Evolutionary conservation across 768 basidiomycete species (phyloP).

Genomic region (Termitomyces sp.): DNA sequence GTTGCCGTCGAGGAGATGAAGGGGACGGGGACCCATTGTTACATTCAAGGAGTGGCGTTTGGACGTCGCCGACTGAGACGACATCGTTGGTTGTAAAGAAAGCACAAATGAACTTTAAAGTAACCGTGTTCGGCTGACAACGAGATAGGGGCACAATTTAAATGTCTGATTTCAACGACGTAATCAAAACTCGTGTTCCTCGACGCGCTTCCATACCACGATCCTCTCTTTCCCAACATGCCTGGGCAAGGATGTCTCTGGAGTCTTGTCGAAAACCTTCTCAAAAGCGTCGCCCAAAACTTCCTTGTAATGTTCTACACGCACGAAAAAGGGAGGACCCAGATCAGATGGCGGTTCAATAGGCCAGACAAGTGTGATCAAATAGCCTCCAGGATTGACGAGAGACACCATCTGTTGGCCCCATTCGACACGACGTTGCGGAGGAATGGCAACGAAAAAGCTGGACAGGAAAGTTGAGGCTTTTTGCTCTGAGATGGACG

Average conservation of each 20-base stretch:
- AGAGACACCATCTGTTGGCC: slow-evolving; percentile 50
- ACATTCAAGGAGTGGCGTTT: slow-evolving; percentile 28
- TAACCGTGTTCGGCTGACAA: background rate
- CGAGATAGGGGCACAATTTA: too few relatives aligned
- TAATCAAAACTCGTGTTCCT: background rate
- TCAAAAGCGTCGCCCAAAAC: slow-evolving; percentile 17
- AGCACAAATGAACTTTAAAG: background rate
- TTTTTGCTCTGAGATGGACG: background rate
- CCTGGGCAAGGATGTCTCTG: slow-evolving; percentile 30
- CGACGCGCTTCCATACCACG: slow-evolving; percentile 42
- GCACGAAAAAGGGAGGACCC: slow-evolving; percentile 63
- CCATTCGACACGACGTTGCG: slow-evolving; percentile 47
- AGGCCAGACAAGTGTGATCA: slow-evolving; percentile 59
- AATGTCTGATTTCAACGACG: background rate
- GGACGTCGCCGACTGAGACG: slow-evolving; percentile 7
- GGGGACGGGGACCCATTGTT: slow-evolving; percentile 36
- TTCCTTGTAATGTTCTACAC: slow-evolving; percentile 44
- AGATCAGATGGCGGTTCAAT: slow-evolving; percentile 35
- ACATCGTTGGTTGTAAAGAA: background rate
- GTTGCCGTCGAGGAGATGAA: slow-evolving; percentile 41
- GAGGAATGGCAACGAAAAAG: slow-evolving; percentile 75
- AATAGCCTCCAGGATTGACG: slow-evolving; percentile 57
- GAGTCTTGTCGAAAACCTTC: slow-evolving; percentile 48
- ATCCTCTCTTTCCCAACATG: slow-evolving; percentile 48
- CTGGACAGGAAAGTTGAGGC: slow-evolving; percentile 29